Evolutionary conservation across 768 basidiomycete species (phyloP).

Genomic region (Termitomyces sp.): DNA sequence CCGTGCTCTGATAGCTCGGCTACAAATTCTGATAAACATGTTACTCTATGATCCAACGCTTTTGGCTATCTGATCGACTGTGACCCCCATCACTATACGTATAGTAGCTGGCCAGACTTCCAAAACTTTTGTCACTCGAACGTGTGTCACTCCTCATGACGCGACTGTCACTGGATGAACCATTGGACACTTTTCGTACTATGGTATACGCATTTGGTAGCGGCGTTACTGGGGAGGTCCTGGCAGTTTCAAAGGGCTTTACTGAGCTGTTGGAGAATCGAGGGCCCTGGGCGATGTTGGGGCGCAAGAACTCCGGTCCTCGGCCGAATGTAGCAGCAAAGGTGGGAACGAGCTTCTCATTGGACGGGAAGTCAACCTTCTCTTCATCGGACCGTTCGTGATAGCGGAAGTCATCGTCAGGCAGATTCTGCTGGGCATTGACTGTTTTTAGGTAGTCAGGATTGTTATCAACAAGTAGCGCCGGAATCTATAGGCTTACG

Average conservation of each 20-base stretch:
- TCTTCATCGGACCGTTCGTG: conserved; percentile 44
- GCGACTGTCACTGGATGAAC: conserved; percentile 23
- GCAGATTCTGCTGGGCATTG: conserved; percentile 49
- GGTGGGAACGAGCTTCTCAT: conserved; percentile 51
- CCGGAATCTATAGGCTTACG: conserved; percentile 41
- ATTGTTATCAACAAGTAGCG: neutral
- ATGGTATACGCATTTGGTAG: conserved; percentile 36
- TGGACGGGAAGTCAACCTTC: conserved; percentile 65
- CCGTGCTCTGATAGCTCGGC: neutral
- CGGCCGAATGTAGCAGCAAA: conserved; percentile 43
- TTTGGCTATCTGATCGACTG: conserved; percentile 33
- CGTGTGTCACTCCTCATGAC: conserved; percentile 32
- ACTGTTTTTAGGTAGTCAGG: conserved; percentile 38
- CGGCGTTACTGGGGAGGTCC: conserved; percentile 24
- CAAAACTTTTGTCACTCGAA: conserved; percentile 40
- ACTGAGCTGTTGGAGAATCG: conserved; percentile 44
- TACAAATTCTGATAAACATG: conserved; percentile 4
- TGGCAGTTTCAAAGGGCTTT: conserved; percentile 37
- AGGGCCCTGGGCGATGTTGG: conserved; percentile 42
- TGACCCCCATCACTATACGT: conserved; percentile 30
- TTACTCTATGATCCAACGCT: conserved; percentile 62
- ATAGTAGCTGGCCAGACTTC: conserved; percentile 35
- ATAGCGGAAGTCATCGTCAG: conserved; percentile 29
- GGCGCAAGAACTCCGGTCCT: conserved; percentile 34
- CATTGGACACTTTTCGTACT: conserved; percentile 30